phyloP scores from a whole-genome alignment of 2,329 filamentous ascomycete species.

The Fusarium bactridioides region DNA sequence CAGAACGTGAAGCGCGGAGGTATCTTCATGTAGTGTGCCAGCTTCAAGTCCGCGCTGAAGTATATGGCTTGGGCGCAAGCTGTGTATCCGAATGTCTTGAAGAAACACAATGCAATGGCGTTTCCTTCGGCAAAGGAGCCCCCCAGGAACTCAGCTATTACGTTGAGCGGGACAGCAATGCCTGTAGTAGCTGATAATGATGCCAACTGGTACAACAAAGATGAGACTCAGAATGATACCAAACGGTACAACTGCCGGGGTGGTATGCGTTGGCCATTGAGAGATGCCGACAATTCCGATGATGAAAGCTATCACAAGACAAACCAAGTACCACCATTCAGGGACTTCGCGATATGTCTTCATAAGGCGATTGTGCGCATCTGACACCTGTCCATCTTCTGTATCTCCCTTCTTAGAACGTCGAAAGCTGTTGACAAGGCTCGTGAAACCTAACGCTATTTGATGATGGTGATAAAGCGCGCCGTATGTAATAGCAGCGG shows the following conservation, averaged over 20 bases:
- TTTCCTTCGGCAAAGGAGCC: slow-evolving; percentile 53
- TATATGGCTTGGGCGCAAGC: slow-evolving; percentile 47
- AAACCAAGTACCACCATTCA: slow-evolving; percentile 56
- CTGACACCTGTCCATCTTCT: slow-evolving; percentile 37
- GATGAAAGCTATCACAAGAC: slow-evolving; percentile 43
- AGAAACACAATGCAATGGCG: slow-evolving; percentile 56
- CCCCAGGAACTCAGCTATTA: slow-evolving; percentile 58
- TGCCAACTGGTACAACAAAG: slow-evolving; percentile 55
- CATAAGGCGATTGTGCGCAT: slow-evolving; percentile 59
- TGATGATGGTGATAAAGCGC: slow-evolving; percentile 51
- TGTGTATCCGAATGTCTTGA: slow-evolving; percentile 53
- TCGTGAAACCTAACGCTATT: slow-evolving; percentile 48
- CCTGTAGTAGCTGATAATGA: slow-evolving; percentile 56
- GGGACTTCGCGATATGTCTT: slow-evolving; percentile 55
- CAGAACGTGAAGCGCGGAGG: slow-evolving; percentile 48
- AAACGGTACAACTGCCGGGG: slow-evolving; percentile 53
- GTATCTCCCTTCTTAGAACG: slow-evolving; percentile 37
- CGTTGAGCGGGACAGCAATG: slow-evolving; percentile 52
- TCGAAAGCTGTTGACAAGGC: slow-evolving; percentile 41
- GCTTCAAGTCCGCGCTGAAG: slow-evolving; percentile 48
- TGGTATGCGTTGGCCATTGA: slow-evolving; percentile 54
- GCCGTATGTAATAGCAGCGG: slow-evolving; percentile 51
- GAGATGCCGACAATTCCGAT: slow-evolving; percentile 48
- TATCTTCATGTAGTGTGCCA: slow-evolving; percentile 57
- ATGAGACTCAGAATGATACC: slow-evolving; percentile 52